Percentiles rank a stretch among this genome's conserved stretches.
phyloP scores from a whole-genome alignment of 495 filamentous ascomycete genomes.

The Talaromyces liani region DNA sequence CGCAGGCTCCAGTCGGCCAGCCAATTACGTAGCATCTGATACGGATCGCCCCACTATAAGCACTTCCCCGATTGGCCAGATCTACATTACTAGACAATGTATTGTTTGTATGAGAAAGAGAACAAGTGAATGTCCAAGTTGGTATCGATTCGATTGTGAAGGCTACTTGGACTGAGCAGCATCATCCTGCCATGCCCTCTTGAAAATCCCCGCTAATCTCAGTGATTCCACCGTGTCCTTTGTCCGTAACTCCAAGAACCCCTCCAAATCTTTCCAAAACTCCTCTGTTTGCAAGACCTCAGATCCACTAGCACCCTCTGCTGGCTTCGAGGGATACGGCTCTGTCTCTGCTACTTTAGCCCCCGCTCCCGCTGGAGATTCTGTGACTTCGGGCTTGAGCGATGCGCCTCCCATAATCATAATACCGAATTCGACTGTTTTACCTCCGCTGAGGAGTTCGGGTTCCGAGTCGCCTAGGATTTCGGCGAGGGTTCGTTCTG shows the following conservation, averaged over 20 bases:
- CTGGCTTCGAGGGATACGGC: conserved; percentile 30
- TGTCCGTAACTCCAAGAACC: conserved; percentile 69
- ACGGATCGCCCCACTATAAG: background rate
- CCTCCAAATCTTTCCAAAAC: conserved; percentile 86
- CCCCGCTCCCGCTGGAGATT: conserved; percentile 22
- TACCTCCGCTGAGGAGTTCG: conserved; percentile 27
- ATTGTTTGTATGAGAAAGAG: background rate
- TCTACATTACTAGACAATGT: background rate
- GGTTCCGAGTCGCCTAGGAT: conserved; percentile 48
- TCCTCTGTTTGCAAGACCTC: conserved; percentile 58
- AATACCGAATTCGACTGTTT: conserved; percentile 62
- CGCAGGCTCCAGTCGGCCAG: background rate
- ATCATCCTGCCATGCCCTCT: conserved; percentile 52
- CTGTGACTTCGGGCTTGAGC: conserved; percentile 17
- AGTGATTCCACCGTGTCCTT: conserved; percentile 62
- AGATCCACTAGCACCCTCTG: conserved; percentile 47
- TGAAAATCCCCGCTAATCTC: conserved; percentile 59
- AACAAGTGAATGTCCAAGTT: background rate
- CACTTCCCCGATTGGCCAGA: background rate
- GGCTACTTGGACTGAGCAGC: background rate
- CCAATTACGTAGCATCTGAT: conserved; percentile 1
- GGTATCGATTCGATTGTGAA: background rate
- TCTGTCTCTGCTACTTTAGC: conserved; percentile 20
- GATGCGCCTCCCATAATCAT: conserved; percentile 77
- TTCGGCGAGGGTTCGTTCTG: conserved; percentile 49